A percentile compares a stretch with the other conserved stretches of the same genome.
phyloP scores from a whole-genome alignment of 345 rosid species.

The Ricinus communis region DNA sequence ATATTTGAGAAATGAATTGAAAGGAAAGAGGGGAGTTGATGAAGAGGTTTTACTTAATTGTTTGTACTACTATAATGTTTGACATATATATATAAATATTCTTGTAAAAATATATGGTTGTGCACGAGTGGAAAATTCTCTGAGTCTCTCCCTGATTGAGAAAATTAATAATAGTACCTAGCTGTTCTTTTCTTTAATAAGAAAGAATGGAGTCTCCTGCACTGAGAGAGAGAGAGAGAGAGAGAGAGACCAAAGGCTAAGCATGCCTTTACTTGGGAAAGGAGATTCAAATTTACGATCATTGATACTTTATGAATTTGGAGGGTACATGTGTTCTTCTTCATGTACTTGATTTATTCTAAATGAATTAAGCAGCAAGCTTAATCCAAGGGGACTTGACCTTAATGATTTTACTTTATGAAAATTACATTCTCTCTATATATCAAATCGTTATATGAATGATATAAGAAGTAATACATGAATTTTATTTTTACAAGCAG shows the following conservation, averaged over 20 bases:
- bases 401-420: too few relatives aligned
- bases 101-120: conserved; percentile 30
- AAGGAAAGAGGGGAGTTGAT: neutral
- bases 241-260: neutral
- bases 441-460: too few relatives aligned
- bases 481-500: too few relatives aligned
- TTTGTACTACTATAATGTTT: conserved; percentile 13
- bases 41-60: conserved; percentile 11
- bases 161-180: neutral
- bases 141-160: neutral
- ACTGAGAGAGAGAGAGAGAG: neutral
- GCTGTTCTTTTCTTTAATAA: neutral
- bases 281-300: neutral
- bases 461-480: too few relatives aligned
- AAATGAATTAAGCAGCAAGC: neutral
- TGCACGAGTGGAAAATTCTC: conserved; percentile 23
- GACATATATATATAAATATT: conserved; percentile 22
- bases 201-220: too few relatives aligned
- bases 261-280: conserved; percentile 8
- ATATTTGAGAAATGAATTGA: conserved; percentile 55
- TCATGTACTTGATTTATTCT: too few relatives aligned
- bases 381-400: neutral
- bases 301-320: neutral
- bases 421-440: too few relatives aligned
- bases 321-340: neutral